These are phyloP conservation scores for Rubus parviflorus DNA, from an alignment of 306 rosid genomes.

Conservation along the genomic window DNA sequence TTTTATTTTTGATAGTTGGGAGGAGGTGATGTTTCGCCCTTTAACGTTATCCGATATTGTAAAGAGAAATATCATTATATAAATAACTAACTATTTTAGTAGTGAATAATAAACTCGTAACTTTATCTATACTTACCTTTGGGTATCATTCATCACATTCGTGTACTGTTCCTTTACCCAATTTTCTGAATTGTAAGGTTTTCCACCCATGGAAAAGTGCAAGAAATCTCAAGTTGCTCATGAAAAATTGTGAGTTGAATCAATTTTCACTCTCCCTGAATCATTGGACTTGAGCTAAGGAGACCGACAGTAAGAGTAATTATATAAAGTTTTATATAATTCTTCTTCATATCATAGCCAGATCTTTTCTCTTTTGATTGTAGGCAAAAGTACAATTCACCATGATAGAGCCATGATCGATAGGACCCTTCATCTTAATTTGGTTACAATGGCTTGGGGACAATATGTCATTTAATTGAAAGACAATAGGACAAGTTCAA, in stretches of 20 bases:
- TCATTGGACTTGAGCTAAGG: not conserved
- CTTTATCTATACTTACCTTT: not conserved
- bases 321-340: not conserved
- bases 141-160: not conserved
- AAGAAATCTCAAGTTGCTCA: not conserved
- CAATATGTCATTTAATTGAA: not conserved
- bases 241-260: not conserved
- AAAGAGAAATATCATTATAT: too few species aligned
- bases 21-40: too few species aligned
- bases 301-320: too few species aligned
- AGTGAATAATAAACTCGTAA: not conserved
- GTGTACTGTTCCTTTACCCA: not conserved
- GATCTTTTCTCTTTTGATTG: not conserved
- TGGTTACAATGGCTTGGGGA: not conserved
- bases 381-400: constrained; percentile 6
- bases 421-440: not conserved
- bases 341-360: not conserved
- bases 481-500: constrained; percentile 2
- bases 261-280: not conserved
- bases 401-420: constrained; percentile 2
- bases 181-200: not conserved
- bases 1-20: too few species aligned
- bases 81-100: too few species aligned
- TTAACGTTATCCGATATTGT: too few species aligned
- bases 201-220: not conserved